Conservation (phyloP, 192 early-diverging fungal species). For the Coemansia sp. region DNA sequence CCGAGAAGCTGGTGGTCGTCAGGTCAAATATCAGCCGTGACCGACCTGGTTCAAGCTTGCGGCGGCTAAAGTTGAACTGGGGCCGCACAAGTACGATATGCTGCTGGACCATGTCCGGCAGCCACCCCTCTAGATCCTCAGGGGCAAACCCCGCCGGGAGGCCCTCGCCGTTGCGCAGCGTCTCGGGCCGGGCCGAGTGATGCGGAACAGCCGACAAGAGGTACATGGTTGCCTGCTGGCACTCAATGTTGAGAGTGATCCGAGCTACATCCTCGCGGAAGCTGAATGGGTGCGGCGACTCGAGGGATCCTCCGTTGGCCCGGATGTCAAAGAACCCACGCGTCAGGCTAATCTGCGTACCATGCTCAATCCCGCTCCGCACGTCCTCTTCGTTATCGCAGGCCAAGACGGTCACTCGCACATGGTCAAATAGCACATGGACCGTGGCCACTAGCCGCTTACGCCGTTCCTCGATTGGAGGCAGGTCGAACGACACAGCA, state of each 20-base stretch:
- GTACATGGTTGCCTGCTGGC: slow-evolving; percentile 36
- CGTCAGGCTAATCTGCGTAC: slow-evolving; percentile 26
- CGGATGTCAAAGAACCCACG: slow-evolving; percentile 18
- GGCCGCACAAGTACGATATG: slow-evolving; percentile 28
- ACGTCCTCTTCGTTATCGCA: slow-evolving; percentile 48
- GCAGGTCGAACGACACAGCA: background rate
- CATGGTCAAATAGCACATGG: slow-evolving; percentile 17
- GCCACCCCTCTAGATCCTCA: slow-evolving; percentile 22
- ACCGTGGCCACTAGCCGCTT: slow-evolving; percentile 22
- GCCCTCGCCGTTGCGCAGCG: background rate
- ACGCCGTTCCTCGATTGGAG: slow-evolving; percentile 22
- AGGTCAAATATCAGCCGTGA: slow-evolving; percentile 33
- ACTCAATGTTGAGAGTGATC: slow-evolving; percentile 30
- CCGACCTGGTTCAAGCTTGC: slow-evolving; percentile 20
- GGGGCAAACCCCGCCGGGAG: slow-evolving; percentile 5
- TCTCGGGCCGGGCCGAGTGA: slow-evolving; percentile 15
- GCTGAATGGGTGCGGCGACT: slow-evolving; percentile 40
- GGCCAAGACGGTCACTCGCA: slow-evolving; percentile 31
- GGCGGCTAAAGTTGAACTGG: slow-evolving; percentile 18
- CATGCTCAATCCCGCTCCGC: slow-evolving; percentile 39
- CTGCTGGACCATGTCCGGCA: slow-evolving; percentile 23
- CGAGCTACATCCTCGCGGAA: slow-evolving; percentile 23
- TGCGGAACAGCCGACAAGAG: slow-evolving; percentile 27
- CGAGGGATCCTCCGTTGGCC: slow-evolving; percentile 38
- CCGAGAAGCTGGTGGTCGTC: slow-evolving; percentile 15